Conservation (phyloP, 768 basidiomycete genomes). For the Termitomyces sp. region DNA sequence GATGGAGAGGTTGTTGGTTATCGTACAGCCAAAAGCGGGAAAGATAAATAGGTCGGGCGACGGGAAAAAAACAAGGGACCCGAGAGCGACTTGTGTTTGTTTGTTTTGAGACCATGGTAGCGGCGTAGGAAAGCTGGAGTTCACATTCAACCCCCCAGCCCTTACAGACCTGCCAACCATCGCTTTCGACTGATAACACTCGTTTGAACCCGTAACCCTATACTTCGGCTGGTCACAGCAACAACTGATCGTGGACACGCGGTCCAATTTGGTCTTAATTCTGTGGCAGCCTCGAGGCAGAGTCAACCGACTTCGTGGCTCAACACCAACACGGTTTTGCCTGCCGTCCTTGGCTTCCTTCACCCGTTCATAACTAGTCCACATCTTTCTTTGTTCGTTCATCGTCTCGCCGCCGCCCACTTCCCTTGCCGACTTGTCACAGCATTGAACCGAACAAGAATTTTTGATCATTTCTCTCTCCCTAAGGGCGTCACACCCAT, state of each 20-base stretch:
- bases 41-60: background rate
- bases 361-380: constrained; percentile 5
- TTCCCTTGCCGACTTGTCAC: background rate
- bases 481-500: constrained; percentile 12
- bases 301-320: constrained; percentile 17
- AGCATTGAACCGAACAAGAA: constrained; percentile 1
- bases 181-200: constrained; percentile 13
- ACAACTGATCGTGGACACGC: constrained; percentile 12
- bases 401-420: background rate
- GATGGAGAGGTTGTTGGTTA: background rate
- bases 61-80: background rate
- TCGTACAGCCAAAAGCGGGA: background rate
- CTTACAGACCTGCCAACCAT: background rate
- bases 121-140: constrained; percentile 8
- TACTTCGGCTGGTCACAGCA: constrained; percentile 9
- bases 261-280: constrained; percentile 10
- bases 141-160: background rate
- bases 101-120: constrained; percentile 10
- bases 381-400: constrained; percentile 8
- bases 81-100: constrained; percentile 4
- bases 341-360: constrained; percentile 12
- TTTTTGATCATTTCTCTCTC: background rate
- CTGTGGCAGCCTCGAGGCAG: constrained; percentile 21
- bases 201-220: constrained; percentile 13
- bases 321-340: constrained; percentile 10